Conservation (phyloP, 2,329 filamentous ascomycete species). For the Curvularia lunata region DNA sequence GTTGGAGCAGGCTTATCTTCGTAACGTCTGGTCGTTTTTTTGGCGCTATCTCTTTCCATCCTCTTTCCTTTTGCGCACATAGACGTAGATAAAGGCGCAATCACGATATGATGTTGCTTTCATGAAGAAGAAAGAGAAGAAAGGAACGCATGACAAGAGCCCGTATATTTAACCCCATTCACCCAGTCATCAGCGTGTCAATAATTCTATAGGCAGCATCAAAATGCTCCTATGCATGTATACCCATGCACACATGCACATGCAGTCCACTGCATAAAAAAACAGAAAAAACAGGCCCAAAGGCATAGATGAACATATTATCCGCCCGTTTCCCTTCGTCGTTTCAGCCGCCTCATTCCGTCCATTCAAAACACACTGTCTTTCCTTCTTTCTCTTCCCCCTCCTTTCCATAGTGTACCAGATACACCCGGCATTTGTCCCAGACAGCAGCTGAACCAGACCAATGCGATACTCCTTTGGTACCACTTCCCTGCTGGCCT, state of each 20-base stretch:
- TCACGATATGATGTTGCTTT: no score
- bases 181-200: background rate
- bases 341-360: background rate
- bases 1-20: no score
- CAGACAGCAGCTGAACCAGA: background rate
- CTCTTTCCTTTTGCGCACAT: no score
- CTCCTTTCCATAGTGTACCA: background rate
- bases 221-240: background rate
- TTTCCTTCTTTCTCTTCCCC: background rate
- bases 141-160: no score
- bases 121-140: no score
- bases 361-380: background rate
- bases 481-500: background rate
- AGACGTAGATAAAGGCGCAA: no score
- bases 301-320: background rate
- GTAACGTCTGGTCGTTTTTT: no score
- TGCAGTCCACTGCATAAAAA: background rate
- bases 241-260: background rate
- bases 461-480: background rate
- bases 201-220: background rate
- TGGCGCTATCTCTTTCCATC: no score
- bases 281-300: background rate
- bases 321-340: background rate
- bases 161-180: background rate
- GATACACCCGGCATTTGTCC: background rate